These are phyloP conservation scores for Berkeleyomyces basicola DNA, from an alignment of 2,329 filamentous ascomycete species.

Conservation along the genomic window DNA sequence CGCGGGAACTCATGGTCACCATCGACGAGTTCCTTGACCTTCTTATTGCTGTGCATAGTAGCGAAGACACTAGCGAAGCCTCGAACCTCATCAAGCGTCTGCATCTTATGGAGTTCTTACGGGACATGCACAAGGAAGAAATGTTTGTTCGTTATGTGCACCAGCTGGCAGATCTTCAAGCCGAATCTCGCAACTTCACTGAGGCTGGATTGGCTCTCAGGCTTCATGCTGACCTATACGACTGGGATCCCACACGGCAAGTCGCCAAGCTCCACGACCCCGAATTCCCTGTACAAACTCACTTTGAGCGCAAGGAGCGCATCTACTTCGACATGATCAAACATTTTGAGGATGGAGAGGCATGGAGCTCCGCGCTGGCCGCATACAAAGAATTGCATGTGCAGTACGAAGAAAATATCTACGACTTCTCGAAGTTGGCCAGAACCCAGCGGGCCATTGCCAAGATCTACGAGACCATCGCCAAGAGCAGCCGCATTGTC, in stretches of 20 bases:
- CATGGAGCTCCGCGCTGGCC: slow-evolving; percentile 74
- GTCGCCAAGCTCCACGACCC: slow-evolving; percentile 55
- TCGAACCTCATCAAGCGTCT: slow-evolving; percentile 76
- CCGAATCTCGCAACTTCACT: slow-evolving; percentile 57
- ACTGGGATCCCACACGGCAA: slow-evolving; percentile 62
- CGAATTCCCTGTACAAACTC: slow-evolving; percentile 62
- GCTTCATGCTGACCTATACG: slow-evolving; percentile 81
- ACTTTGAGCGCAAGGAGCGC: slow-evolving; percentile 83
- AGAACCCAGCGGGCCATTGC: slow-evolving; percentile 81
- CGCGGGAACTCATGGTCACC: slow-evolving; percentile 65
- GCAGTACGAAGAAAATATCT: slow-evolving; percentile 82
- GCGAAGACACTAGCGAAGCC: slow-evolving; percentile 55
- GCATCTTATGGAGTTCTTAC: slow-evolving; percentile 85
- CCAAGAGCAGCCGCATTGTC: slow-evolving; percentile 60
- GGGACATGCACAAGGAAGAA: slow-evolving; percentile 92
- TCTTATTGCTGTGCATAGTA: slow-evolving; percentile 73
- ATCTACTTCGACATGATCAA: slow-evolving; percentile 93
- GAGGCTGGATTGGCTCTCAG: slow-evolving; percentile 81
- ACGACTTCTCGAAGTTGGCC: slow-evolving; percentile 84
- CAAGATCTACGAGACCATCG: slow-evolving; percentile 75
- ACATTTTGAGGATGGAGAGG: slow-evolving; percentile 83
- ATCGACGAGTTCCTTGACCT: slow-evolving; percentile 85
- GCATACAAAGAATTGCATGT: slow-evolving; percentile 79
- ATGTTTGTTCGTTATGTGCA: slow-evolving; percentile 95
- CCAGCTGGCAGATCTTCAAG: slow-evolving; percentile 67